A percentile compares a stretch with the other conserved stretches of the same genome.
These are phyloP conservation scores for Phylloporus arenicola DNA, from an alignment of 768 basidiomycete species.

Conservation along the genomic window DNA sequence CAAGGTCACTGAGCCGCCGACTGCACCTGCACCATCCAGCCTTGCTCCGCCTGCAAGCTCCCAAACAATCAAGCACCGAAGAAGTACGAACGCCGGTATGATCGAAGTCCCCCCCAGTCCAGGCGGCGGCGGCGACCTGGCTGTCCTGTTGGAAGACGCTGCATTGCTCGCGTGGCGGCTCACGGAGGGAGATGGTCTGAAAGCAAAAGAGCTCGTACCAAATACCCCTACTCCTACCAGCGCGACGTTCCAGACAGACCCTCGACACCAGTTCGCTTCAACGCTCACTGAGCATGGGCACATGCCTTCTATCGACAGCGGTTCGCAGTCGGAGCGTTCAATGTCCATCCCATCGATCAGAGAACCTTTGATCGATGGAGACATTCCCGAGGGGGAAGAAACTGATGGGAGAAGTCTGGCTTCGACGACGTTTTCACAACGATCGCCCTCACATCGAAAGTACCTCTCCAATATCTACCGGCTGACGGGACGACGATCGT, in stretches of 20 bases:
- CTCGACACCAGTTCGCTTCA: conserved; percentile 17
- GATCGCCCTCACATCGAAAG: conserved; percentile 41
- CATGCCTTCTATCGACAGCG: conserved; percentile 15
- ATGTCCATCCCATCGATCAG: conserved; percentile 28
- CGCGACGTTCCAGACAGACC: conserved; percentile 21
- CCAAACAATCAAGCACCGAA: conserved; percentile 25
- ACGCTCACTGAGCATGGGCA: conserved; percentile 17
- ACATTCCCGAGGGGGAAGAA: conserved; percentile 24
- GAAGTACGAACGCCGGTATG: conserved; percentile 14
- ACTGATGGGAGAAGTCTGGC: conserved; percentile 29
- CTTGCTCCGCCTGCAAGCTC: conserved; percentile 24
- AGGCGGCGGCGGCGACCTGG: conserved; percentile 45
- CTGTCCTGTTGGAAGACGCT: conserved; percentile 51
- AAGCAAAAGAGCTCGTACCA: conserved; percentile 6
- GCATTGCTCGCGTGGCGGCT: conserved; percentile 53
- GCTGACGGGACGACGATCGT: conserved; percentile 36
- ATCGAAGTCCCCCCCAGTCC: conserved; percentile 41
- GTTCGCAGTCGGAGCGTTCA: conserved; percentile 23
- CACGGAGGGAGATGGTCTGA: conserved; percentile 37
- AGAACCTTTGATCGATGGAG: conserved; percentile 22
- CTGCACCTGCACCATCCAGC: conserved; percentile 11
- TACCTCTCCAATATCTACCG: conserved; percentile 48
- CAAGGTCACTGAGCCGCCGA: conserved; percentile 40
- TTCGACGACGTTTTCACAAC: conserved; percentile 44
- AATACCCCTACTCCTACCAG: conserved; percentile 22